A percentile compares a stretch with the other conserved stretches of the same genome.
Conservation (phyloP, 805 yeast species). For the Lachancea sp. region DNA sequence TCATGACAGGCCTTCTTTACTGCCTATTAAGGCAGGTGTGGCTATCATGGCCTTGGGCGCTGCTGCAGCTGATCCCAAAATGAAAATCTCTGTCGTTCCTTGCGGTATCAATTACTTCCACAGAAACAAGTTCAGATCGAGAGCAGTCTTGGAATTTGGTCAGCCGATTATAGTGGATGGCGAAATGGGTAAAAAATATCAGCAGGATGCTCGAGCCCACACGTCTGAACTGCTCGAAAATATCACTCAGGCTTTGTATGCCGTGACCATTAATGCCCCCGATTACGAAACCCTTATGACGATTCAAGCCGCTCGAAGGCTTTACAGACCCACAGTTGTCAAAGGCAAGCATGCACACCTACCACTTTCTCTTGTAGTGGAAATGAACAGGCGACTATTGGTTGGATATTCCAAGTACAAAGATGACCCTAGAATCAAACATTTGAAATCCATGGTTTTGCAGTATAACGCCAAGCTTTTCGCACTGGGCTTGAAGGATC, state of each 20-base stretch:
- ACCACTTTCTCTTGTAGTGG: slow-evolving; percentile 74
- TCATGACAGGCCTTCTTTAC: slow-evolving; percentile 83
- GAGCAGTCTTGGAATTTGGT: slow-evolving; percentile 93
- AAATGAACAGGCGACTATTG: slow-evolving; percentile 82
- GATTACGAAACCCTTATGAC: slow-evolving; percentile 90
- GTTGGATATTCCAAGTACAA: slow-evolving; percentile 73
- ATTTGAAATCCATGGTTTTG: slow-evolving; percentile 56
- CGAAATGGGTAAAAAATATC: slow-evolving; percentile 57
- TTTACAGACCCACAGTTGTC: slow-evolving; percentile 61
- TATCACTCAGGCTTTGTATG: slow-evolving; percentile 66
- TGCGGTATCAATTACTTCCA: slow-evolving; percentile 96
- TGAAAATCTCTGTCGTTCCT: slow-evolving; percentile 81
- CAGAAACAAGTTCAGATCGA: slow-evolving; percentile 85
- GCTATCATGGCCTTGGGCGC: slow-evolving; percentile 98
- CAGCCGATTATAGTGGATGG: slow-evolving; percentile 65
- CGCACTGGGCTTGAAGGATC: slow-evolving; percentile 61
- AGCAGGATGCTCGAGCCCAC: slow-evolving; percentile 63
- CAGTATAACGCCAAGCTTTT: slow-evolving; percentile 60
- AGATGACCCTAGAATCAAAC: slow-evolving; percentile 61
- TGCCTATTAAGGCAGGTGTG: slow-evolving; percentile 94
- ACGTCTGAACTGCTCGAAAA: slow-evolving; percentile 65
- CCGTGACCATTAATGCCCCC: slow-evolving; percentile 90
- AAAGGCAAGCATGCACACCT: slow-evolving; percentile 30
- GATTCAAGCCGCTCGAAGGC: slow-evolving; percentile 88
- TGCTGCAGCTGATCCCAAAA: slow-evolving; percentile 63